These are phyloP conservation scores for Acanthamoeba culbertsoni DNA, from an alignment of 208 protist genomes.

Conservation along the genomic window DNA sequence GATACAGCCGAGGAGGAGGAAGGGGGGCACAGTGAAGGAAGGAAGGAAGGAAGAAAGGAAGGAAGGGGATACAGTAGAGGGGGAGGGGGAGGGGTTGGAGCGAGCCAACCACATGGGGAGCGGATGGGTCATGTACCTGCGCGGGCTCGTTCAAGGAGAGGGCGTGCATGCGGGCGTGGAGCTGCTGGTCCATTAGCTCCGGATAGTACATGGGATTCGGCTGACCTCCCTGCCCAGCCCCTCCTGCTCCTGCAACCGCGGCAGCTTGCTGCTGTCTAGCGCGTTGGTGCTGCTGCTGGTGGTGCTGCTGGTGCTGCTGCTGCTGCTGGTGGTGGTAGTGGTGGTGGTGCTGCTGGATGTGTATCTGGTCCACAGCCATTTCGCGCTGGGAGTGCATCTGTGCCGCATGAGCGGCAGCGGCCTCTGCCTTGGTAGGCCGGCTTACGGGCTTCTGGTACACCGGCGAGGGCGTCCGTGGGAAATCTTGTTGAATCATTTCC, in stretches of 20 bases:
- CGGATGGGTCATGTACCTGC: neutral
- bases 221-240: neutral
- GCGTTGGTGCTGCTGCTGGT: neutral
- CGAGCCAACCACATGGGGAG: neutral
- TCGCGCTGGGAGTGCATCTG: neutral
- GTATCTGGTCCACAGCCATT: neutral
- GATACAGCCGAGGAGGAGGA: too few species aligned
- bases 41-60: too few species aligned
- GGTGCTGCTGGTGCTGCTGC: neutral
- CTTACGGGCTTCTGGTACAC: conserved; percentile 55
- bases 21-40: too few species aligned
- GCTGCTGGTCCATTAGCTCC: neutral
- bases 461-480: conserved; percentile 59
- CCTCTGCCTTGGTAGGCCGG: neutral
- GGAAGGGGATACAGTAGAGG: too few species aligned
- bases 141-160: neutral
- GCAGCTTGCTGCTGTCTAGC: neutral
- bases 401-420: neutral
- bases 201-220: conserved; percentile 23
- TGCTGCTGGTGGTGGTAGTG: neutral
- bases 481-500: conserved; percentile 58
- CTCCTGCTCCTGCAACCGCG: neutral
- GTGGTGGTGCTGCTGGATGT: neutral
- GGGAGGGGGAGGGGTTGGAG: neutral
- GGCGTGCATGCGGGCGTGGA: conserved; percentile 15